Conservation (phyloP, 2,329 filamentous ascomycete species). For the Hypoxylon sp. region DNA sequence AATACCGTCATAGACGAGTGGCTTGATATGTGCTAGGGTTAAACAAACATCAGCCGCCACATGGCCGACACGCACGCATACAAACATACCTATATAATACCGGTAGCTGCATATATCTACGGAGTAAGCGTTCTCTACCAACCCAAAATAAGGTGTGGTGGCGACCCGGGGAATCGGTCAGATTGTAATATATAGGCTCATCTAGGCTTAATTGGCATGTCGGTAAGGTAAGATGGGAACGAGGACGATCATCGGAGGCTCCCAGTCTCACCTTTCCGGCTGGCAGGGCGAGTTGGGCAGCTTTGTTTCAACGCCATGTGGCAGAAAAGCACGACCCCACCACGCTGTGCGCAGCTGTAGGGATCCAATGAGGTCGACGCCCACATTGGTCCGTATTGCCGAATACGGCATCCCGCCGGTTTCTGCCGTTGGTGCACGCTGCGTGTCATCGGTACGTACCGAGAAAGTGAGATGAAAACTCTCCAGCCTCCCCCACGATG, state of each 20-base stretch:
- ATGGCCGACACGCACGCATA: not conserved
- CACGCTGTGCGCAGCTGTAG: conserved; percentile 9
- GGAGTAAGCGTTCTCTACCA: not conserved
- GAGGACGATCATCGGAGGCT: conserved; percentile 38
- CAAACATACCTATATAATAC: not conserved
- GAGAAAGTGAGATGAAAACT: conserved; percentile 15
- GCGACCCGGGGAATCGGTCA: conserved; percentile 34
- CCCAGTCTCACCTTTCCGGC: conserved; percentile 8
- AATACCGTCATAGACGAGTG: not conserved
- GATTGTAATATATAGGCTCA: conserved; percentile 29
- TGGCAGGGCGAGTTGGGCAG: conserved; percentile 13
- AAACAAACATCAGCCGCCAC: conserved; percentile 10
- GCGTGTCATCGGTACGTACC: conserved; percentile 19
- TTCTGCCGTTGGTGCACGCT: conserved; percentile 36
- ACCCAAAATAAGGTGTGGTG: conserved; percentile 10
- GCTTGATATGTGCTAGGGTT: not conserved
- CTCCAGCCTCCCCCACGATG: conserved; percentile 40
- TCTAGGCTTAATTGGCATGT: conserved; percentile 35
- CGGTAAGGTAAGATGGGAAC: conserved; percentile 18
- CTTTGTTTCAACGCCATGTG: conserved; percentile 41
- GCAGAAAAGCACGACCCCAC: conserved; percentile 35
- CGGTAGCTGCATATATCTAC: not conserved
- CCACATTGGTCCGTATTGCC: conserved; percentile 41
- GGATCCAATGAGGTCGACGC: conserved; percentile 28
- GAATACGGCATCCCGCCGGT: conserved; percentile 41